Conservation (phyloP, 495 filamentous ascomycete genomes). For the Penicillium ucsense region DNA sequence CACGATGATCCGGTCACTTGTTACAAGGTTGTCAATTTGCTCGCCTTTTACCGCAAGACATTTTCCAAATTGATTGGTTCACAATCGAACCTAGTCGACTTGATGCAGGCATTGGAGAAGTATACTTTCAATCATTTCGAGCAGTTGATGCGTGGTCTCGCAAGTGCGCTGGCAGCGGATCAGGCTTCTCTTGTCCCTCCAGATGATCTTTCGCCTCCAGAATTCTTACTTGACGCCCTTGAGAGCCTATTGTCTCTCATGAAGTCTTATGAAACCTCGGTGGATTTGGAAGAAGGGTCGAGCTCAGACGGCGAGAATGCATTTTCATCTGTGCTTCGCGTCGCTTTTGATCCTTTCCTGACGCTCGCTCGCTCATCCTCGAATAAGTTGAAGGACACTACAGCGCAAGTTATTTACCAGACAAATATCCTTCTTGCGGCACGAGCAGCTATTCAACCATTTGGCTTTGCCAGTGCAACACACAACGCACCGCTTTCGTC, state of each 20-base stretch:
- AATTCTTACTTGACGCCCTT: constrained; percentile 75
- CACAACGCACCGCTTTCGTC: constrained; percentile 26
- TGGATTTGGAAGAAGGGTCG: constrained; percentile 45
- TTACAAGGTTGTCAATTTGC: constrained; percentile 81
- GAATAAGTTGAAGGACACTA: constrained; percentile 45
- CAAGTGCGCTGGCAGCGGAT: constrained; percentile 62
- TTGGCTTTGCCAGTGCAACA: constrained; percentile 35
- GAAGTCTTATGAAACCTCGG: constrained; percentile 75
- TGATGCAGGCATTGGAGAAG: constrained; percentile 57
- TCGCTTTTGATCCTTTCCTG: constrained; percentile 82
- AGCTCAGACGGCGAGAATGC: constrained; percentile 30
- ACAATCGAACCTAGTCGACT: constrained; percentile 58
- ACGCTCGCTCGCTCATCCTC: constrained; percentile 61
- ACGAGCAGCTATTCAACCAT: constrained; percentile 28
- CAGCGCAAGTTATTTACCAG: constrained; percentile 59
- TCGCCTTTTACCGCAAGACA: constrained; percentile 80
- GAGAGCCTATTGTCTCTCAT: constrained; percentile 64
- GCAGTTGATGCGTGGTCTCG: constrained; percentile 65
- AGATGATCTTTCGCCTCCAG: constrained; percentile 62
- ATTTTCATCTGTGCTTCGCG: constrained; percentile 69
- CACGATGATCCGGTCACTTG: constrained; percentile 83
- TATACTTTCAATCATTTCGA: constrained; percentile 79
- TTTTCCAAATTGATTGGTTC: constrained; percentile 70
- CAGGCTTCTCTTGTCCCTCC: constrained; percentile 42
- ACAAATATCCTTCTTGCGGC: constrained; percentile 68